phyloP scores from a whole-genome alignment of 257 asterid species.

The Lantana camara region DNA sequence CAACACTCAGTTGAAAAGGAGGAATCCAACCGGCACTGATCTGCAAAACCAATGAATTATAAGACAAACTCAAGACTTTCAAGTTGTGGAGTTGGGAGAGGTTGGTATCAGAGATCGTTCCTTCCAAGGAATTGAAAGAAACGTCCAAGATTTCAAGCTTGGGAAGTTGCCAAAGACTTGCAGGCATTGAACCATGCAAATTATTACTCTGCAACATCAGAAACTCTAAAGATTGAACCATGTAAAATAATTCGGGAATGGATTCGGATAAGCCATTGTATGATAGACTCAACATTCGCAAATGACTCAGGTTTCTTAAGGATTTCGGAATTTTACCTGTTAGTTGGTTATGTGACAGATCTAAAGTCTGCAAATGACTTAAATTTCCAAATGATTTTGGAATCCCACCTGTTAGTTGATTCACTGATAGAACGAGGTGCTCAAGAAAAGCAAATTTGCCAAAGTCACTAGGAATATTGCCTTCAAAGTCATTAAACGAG shows the following conservation, averaged over 20 bases:
- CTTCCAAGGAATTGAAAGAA: slow-evolving; percentile 19
- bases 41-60: slow-evolving; percentile 25
- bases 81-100: slow-evolving; percentile 28
- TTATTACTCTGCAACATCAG: not conserved
- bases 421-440: too few species aligned
- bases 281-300: not conserved
- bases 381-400: too few species aligned
- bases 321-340: too few species aligned
- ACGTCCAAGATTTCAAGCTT: not conserved
- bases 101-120: slow-evolving; percentile 24
- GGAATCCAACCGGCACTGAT: not conserved
- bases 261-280: not conserved
- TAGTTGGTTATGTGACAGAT: too few species aligned
- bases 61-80: slow-evolving; percentile 27
- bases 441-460: too few species aligned
- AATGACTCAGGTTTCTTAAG: not conserved
- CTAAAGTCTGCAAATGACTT: too few species aligned
- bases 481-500: too few species aligned
- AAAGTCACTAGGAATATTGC: too few species aligned
- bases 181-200: not conserved
- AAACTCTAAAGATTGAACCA: not conserved
- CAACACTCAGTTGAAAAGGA: slow-evolving; percentile 4
- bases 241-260: not conserved
- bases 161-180: slow-evolving; percentile 5
- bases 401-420: too few species aligned